Evolutionary conservation across 2,329 filamentous ascomycete species (phyloP).

Genomic region (Botrytis paeoniae): DNA sequence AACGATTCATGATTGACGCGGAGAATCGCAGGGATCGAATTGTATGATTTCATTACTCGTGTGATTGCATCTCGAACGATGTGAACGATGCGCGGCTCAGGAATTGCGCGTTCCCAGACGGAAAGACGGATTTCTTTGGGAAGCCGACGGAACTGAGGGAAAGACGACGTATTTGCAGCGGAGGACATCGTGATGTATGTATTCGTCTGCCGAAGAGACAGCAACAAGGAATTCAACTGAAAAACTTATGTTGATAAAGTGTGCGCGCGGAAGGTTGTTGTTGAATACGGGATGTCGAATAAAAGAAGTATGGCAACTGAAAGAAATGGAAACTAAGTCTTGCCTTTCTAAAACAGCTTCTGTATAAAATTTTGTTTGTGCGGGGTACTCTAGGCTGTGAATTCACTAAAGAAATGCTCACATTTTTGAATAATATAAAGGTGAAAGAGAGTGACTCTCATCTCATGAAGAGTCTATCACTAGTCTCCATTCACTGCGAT

Average conservation of each 20-base stretch:
- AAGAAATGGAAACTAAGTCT: neutral
- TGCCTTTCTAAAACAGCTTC: neutral
- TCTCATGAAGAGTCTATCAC: neutral
- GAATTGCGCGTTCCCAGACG: neutral
- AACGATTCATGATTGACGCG: neutral
- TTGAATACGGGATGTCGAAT: neutral
- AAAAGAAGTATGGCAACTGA: neutral
- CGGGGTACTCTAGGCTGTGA: fast-evolving
- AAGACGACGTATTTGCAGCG: neutral
- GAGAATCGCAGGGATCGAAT: neutral
- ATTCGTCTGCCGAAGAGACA: neutral
- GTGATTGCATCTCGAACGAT: neutral
- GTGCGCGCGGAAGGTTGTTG: neutral
- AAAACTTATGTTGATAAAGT: too few species aligned
- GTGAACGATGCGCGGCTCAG: neutral
- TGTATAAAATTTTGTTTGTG: neutral
- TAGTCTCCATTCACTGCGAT: neutral
- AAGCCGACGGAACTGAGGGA: neutral
- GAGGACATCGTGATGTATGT: neutral
- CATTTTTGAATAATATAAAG: neutral
- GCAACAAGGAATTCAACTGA: neutral
- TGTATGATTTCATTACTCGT: neutral
- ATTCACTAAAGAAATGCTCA: fast-evolving
- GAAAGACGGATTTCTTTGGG: neutral
- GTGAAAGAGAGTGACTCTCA: neutral